Evolutionary conservation across 108 stramenopile species (phyloP).

Genomic region (Cylindrotheca fusiformis): DNA sequence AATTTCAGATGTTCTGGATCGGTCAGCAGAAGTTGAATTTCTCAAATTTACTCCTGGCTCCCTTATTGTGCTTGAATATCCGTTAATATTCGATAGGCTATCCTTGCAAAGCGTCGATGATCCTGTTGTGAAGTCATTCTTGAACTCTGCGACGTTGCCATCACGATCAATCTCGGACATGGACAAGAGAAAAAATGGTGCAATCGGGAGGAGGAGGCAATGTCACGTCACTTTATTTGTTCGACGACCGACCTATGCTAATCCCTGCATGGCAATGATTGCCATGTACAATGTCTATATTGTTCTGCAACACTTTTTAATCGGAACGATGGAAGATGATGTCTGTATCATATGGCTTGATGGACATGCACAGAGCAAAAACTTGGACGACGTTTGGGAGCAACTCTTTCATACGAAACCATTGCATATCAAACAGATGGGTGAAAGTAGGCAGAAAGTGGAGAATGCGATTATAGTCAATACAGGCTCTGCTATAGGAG

Average conservation of each 20-base stretch:
- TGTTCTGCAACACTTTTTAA: slow-evolving; percentile 3
- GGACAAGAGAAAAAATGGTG: no score
- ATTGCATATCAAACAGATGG: slow-evolving; percentile 16
- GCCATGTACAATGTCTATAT: slow-evolving; percentile 22
- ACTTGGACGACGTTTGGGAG: slow-evolving; percentile 21
- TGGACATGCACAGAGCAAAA: slow-evolving; percentile 10
- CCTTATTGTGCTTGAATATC: neutral
- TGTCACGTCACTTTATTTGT: slow-evolving; percentile 13
- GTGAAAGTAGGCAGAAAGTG: neutral
- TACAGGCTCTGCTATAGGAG: slow-evolving; percentile 15
- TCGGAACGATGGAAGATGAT: neutral
- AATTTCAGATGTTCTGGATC: neutral
- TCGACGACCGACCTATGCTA: slow-evolving; percentile 16
- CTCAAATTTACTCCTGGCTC: neutral
- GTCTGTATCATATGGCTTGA: slow-evolving; percentile 14
- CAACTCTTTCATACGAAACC: slow-evolving; percentile 11
- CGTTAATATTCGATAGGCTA: neutral
- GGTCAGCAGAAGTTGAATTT: slow-evolving; percentile 4
- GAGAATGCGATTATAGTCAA: slow-evolving; percentile 20
- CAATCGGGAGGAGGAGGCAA: neutral
- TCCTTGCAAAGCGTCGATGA: slow-evolving; percentile 6
- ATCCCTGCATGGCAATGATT: slow-evolving; percentile 25
- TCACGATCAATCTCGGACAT: neutral
- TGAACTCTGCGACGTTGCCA: neutral
- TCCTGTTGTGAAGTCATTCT: slow-evolving; percentile 2